phyloP scores from a whole-genome alignment of 305 asterid species.

The Striga hermonthica region DNA sequence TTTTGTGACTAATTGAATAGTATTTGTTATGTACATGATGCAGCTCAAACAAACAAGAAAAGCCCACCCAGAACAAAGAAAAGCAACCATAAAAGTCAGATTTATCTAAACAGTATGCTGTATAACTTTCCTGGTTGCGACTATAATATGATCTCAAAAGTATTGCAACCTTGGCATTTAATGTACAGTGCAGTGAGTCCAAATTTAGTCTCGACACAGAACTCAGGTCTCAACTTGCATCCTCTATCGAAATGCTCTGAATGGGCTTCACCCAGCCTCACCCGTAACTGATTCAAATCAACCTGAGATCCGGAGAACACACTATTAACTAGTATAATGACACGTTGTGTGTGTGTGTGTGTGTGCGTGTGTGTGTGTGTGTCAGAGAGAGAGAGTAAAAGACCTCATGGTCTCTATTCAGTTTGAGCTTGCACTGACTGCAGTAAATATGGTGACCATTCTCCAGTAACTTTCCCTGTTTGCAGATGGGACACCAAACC shows the following conservation, averaged over 20 bases:
- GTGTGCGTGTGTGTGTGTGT: not conserved
- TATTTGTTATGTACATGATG: slow-evolving; percentile 3
- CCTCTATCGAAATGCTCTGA: slow-evolving; percentile 77
- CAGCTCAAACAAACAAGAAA: not conserved
- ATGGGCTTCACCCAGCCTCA: slow-evolving; percentile 77
- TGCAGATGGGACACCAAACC: slow-evolving; percentile 95
- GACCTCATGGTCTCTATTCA: slow-evolving; percentile 71
- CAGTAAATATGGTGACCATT: slow-evolving; percentile 53
- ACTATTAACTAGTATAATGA: slow-evolving; percentile 12
- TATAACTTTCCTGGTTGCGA: slow-evolving; percentile 13
- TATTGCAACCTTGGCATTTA: slow-evolving; percentile 61
- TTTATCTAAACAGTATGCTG: slow-evolving; percentile 9
- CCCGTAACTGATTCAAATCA: slow-evolving; percentile 50
- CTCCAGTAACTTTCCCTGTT: slow-evolving; percentile 67
- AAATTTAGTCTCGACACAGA: slow-evolving; percentile 63
- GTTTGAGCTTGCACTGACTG: slow-evolving; percentile 57
- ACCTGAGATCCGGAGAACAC: slow-evolving; percentile 40
- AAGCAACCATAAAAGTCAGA: not conserved
- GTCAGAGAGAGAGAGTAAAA: slow-evolving; percentile 27
- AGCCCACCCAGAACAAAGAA: slow-evolving; percentile 14
- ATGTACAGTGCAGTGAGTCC: slow-evolving; percentile 70
- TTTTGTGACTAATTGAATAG: too few species aligned
- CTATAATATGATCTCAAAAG: slow-evolving; percentile 70
- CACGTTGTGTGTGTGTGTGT: not conserved
- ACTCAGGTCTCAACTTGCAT: slow-evolving; percentile 70